Conservation (phyloP, 1,284 basidiomycete species). For the Pseudozyma tsukubaensis region DNA sequence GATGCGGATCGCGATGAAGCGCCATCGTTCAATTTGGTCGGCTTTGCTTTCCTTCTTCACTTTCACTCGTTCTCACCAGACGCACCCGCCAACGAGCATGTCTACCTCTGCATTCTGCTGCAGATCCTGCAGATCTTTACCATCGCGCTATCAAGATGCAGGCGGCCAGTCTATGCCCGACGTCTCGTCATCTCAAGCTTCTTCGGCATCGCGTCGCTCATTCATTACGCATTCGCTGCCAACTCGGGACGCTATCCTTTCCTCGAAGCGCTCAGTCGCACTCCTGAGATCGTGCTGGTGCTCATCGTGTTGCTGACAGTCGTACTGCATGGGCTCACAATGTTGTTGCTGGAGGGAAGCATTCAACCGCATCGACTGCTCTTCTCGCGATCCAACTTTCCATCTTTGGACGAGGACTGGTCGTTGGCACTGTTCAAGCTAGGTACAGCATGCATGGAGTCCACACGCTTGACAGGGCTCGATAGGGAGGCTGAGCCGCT, state of each 20-base stretch:
- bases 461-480: constrained; percentile 59
- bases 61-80: constrained; percentile 54
- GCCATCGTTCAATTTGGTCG: constrained; percentile 61
- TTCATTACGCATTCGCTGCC: constrained; percentile 53
- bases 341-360: constrained; percentile 53
- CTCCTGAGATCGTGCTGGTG: constrained; percentile 53
- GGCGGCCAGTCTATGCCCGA: constrained; percentile 36
- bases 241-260: constrained; percentile 52
- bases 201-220: constrained; percentile 45
- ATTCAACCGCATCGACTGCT: constrained; percentile 47
- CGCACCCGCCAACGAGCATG: constrained; percentile 55
- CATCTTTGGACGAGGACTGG: constrained; percentile 58
- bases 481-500: constrained; percentile 54
- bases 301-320: constrained; percentile 56
- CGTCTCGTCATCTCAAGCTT: constrained; percentile 53
- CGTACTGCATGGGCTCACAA: constrained; percentile 57
- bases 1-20: constrained; percentile 56
- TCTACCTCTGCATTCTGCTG: constrained; percentile 58
- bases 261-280: constrained; percentile 54
- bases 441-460: constrained; percentile 63
- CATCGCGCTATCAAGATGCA: constrained; percentile 35
- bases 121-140: constrained; percentile 56
- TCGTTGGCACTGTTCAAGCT: constrained; percentile 62
- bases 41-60: constrained; percentile 61
- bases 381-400: constrained; percentile 52